These are phyloP conservation scores for Starmerella vitae DNA, from an alignment of 805 yeast genomes.

Conservation along the genomic window DNA sequence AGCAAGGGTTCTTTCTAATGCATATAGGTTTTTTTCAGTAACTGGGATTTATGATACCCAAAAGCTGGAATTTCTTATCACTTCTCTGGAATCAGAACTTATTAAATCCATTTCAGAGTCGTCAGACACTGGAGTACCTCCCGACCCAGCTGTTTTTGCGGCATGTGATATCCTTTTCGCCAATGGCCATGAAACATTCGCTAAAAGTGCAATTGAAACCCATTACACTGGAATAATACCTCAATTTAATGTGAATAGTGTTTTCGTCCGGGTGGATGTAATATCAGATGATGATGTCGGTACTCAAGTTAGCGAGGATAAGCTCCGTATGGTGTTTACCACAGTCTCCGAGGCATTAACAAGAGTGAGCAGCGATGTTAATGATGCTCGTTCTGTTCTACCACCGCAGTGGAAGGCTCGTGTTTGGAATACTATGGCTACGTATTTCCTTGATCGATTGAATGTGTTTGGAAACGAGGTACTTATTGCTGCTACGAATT, in stretches of 20 bases:
- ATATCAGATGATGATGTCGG: background rate
- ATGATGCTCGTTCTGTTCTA: constrained; percentile 1
- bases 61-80: background rate
- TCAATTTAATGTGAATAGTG: constrained; percentile 1
- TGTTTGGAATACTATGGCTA: constrained; percentile 1
- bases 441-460: constrained; percentile 1
- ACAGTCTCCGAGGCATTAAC: constrained; percentile 3
- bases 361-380: background rate
- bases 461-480: constrained; percentile 3
- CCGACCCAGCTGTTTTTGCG: background rate
- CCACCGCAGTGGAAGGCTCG: constrained; percentile 4
- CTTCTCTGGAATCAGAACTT: background rate
- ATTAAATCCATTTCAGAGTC: background rate
- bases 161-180: background rate
- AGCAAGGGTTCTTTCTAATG: background rate
- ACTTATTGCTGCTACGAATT: constrained; percentile 1
- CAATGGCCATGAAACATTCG: background rate
- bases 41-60: too few relatives aligned
- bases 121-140: background rate
- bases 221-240: background rate
- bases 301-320: constrained; percentile 3
- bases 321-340: constrained; percentile 2
- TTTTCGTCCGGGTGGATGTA: constrained; percentile 1
- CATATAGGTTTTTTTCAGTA: too few relatives aligned
- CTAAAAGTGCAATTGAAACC: background rate